Base-by-base conservation (phyloP, 2,329 filamentous ascomycete species). In the Aspergillus pseudotamarii region DNA sequence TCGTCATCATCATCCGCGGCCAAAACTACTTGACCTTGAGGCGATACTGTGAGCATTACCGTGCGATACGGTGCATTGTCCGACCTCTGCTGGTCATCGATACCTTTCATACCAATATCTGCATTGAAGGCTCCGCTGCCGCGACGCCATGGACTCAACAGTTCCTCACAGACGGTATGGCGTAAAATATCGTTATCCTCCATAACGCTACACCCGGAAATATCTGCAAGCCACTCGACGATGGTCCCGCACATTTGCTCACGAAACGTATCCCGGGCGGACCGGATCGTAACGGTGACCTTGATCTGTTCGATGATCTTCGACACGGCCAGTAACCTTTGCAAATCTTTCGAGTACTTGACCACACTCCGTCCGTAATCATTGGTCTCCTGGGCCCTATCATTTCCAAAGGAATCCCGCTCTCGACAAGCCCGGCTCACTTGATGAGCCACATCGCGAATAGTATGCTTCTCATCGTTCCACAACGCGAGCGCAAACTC, bases 241-340 rank as follows among this genome's bases (percentile, higher is more conserved):
- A 99, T 94, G 19, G 93, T 93, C n/a, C 92, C 93, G 71, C 94
- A 97, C 96, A 99, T 99, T 76, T 98, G 92, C 76, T 99, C 95
- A 63, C 95, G 87, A 80, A 98, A 99, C 0, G 93, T 98, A 78
- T 99, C 95, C 70, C 96, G 87, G 6, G 95, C 89, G 11, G 94
- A 97, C 51, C 95, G 88, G 65, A 99, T 93, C 0, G 95, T 99
- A 56, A 97, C 93, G 0, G 95, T 98, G 62, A 99, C 88, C 75
- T 96, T 94, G 77, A 99, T 97, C 64, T 96, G 90, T 78, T 99
- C 95, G 68, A 99, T 91, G 26, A 95, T 89, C 67, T 88, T 91
- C 6, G 94, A 92, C 78, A 95, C 94, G 16, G 82, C 81, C 19
- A 99, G 82, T 14, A 99, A 85, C 43, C 86, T 84, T 32, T 88